Conservation (phyloP, 805 yeast genomes). For the Kurtzmaniella fragi region DNA sequence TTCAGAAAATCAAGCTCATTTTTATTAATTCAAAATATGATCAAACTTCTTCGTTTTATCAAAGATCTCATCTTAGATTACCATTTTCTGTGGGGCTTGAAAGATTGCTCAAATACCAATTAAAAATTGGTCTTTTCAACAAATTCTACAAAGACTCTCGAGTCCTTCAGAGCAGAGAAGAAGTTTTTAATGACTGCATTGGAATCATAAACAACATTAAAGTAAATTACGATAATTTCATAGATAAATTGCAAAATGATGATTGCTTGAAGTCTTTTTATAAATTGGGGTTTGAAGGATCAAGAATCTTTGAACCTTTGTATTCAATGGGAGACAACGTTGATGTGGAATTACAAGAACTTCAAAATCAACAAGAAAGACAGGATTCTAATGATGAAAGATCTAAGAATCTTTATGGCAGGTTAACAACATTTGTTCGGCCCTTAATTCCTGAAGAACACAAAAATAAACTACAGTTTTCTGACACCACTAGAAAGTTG, state of each 20-base stretch:
- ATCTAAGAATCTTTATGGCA: neutral
- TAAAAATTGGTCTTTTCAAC: conserved; percentile 10
- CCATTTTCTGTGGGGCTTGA: conserved; percentile 15
- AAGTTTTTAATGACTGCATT: conserved; percentile 3
- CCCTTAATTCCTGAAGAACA: conserved; percentile 7
- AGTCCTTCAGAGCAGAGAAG: neutral
- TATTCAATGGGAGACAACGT: neutral
- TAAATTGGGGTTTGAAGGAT: conserved; percentile 6
- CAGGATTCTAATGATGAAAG: neutral
- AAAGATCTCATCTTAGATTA: conserved; percentile 5
- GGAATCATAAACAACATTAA: conserved; percentile 7
- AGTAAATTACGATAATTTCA: conserved; percentile 6
- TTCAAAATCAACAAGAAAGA: neutral
- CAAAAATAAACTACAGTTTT: conserved; percentile 6
- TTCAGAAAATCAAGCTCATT: conserved; percentile 11
- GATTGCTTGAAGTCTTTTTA: conserved; percentile 4
- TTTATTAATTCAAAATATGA: conserved; percentile 11
- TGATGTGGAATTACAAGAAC: neutral
- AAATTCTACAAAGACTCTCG: conserved; percentile 7
- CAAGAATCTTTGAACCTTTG: conserved; percentile 4
- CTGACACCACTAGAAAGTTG: conserved; percentile 5
- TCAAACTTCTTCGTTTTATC: conserved; percentile 8
- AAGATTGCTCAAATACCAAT: conserved; percentile 9
- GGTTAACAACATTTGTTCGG: conserved; percentile 3
- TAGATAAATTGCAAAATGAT: conserved; percentile 5